Conservation (phyloP, 306 rosid genomes). For the Dryas alaskensis region DNA sequence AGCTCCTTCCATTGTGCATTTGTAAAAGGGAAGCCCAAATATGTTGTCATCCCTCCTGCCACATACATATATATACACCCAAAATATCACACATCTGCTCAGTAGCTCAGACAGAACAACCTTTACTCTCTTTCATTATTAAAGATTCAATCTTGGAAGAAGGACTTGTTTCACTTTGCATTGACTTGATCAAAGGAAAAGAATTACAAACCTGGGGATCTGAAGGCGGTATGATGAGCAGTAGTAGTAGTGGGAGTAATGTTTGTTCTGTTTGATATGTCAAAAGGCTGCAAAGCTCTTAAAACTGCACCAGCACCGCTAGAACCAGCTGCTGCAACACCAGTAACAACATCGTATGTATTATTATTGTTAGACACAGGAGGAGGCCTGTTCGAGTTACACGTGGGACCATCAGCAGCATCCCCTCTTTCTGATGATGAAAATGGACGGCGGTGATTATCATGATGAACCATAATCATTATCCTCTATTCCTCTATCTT, state of each 20-base stretch:
- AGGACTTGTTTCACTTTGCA: background rate
- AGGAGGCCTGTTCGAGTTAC: slow-evolving; percentile 9
- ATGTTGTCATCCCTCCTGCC: slow-evolving; percentile 53
- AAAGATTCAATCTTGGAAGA: slow-evolving; percentile 29
- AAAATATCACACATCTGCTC: slow-evolving; percentile 23
- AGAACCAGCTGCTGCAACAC: slow-evolving; percentile 21
- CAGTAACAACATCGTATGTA: slow-evolving; percentile 29
- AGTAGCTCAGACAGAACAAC: slow-evolving; percentile 21
- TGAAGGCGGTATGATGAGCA: slow-evolving; percentile 36
- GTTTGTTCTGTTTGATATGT: slow-evolving; percentile 23
- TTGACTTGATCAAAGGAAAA: slow-evolving; percentile 3
- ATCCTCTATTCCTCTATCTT: slow-evolving; percentile 28
- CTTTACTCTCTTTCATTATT: background rate
- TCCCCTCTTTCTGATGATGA: slow-evolving; percentile 25
- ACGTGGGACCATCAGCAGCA: slow-evolving; percentile 60
- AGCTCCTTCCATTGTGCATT: slow-evolving; percentile 78
- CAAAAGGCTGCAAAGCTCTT: slow-evolving; percentile 58
- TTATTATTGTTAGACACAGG: slow-evolving; percentile 17
- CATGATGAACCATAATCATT: slow-evolving; percentile 38
- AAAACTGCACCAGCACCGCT: slow-evolving; percentile 29
- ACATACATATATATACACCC: background rate
- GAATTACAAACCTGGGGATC: slow-evolving; percentile 47
- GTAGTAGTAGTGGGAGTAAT: slow-evolving; percentile 17
- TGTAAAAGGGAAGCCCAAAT: slow-evolving; percentile 67
- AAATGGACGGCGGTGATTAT: slow-evolving; percentile 55